These are phyloP conservation scores for Bocquillonia castaneifolia DNA, from an alignment of 441 rosid genomes.

Conservation along the genomic window DNA sequence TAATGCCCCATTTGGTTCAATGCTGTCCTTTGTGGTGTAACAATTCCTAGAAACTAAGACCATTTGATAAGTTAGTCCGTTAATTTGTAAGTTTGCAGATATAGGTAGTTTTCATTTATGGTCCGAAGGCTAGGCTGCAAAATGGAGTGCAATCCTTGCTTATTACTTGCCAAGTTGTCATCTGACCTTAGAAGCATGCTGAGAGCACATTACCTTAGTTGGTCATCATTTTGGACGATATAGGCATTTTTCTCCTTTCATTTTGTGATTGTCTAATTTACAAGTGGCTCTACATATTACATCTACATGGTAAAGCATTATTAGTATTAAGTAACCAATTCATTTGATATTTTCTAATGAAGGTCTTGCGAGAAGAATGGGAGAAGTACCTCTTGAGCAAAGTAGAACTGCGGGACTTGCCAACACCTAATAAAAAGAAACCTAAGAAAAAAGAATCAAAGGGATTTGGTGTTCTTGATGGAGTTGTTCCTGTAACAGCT, in stretches of 20 bases:
- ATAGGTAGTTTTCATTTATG: not conserved
- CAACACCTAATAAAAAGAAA: constrained; percentile 70
- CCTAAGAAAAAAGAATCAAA: constrained; percentile 63
- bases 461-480: constrained; percentile 94
- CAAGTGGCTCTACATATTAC: not conserved
- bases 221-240: not conserved
- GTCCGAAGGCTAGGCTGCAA: not conserved
- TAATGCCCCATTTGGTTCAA: not conserved
- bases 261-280: not conserved
- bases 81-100: not conserved
- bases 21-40: not conserved
- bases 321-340: constrained; percentile 1
- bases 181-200: not conserved
- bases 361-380: constrained; percentile 96
- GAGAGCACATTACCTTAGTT: constrained; percentile 1
- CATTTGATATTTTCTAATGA: constrained; percentile 23
- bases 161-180: not conserved
- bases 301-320: not conserved
- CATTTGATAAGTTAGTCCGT: not conserved
- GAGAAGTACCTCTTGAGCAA: constrained; percentile 83
- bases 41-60: constrained; percentile 2
- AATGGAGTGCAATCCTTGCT: not conserved
- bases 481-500: constrained; percentile 60
- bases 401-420: constrained; percentile 59
- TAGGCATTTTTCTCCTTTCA: not conserved